Base-by-base conservation (phyloP, 345 rosid species). In the Populus tremula region DNA sequence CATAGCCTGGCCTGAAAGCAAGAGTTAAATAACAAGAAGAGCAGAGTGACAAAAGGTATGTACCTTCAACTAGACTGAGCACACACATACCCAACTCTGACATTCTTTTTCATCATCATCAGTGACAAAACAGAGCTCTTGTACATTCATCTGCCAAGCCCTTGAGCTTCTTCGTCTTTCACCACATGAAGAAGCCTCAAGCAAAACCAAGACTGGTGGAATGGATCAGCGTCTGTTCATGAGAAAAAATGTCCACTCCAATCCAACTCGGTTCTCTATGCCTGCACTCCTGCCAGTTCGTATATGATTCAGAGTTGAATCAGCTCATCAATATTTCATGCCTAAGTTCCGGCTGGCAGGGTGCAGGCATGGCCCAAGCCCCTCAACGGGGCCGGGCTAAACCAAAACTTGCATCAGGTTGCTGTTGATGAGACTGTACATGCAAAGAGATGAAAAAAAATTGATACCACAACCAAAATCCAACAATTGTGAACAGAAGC, bases 371-470 rank as follows among this genome's bases (percentile, higher is more conserved):
- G 85, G 94, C 89, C 94, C 92, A 84, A 84, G 91, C 93, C 92
- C 97, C 94, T 92, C 91, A 90, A 27, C 89, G 90, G 93, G 97
- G 97, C 93, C 94, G 97, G 87, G 97, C 94, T 80, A 90, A 87
- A 82, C 91, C 97, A 86, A 88, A 90, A 89, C 87, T 89, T 27
- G 91, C 84, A 80, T 92, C 93, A 80, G 87, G 84, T 83, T 88
- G 97, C 78, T 88, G 97, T 82, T 90, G 89, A 81, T 83, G 89
- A 78, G 87, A 83, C 91, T 86, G 87, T 75, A 87, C 3, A 80
- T 62, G 3, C 38, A 76, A 35, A 79, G 71, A 62, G 75, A 18
- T 12, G 36, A 61, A 16, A 20, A 17, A 71, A 27, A 20, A 29
- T 43, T 53, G 59, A 38, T 8, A 35, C 17, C 33, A 73, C 6